A percentile compares a stretch with the other conserved stretches of the same genome.
These are phyloP conservation scores for Trichoderma cornu-damae DNA, from an alignment of 2,329 filamentous ascomycete genomes.

Conservation along the genomic window DNA sequence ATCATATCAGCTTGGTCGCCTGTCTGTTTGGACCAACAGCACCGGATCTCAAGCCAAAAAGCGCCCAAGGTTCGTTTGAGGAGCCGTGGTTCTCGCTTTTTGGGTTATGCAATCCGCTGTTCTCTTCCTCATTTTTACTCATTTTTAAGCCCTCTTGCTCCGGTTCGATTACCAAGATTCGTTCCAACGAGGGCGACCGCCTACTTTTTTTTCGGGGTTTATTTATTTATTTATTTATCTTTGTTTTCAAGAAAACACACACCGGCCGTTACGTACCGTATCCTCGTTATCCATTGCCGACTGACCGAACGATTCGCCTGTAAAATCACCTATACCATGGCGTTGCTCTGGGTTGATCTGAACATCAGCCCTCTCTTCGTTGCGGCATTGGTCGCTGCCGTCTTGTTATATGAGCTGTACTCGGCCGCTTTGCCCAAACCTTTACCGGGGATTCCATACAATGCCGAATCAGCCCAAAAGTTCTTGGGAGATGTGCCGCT, in stretches of 20 bases:
- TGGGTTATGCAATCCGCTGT: no score
- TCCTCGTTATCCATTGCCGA: not conserved
- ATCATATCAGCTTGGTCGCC: not conserved
- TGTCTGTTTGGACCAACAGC: not conserved
- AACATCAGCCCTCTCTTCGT: not conserved
- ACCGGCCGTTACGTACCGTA: not conserved
- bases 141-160: no score
- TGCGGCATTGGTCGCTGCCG: not conserved
- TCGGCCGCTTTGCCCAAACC: slow-evolving; percentile 22
- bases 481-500: slow-evolving; percentile 26
- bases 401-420: slow-evolving; percentile 12
- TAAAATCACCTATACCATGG: not conserved
- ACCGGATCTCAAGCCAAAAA: not conserved
- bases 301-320: not conserved
- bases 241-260: no score
- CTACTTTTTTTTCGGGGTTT: no score
- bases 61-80: not conserved
- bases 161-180: no score
- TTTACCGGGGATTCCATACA: slow-evolving; percentile 28
- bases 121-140: no score
- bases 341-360: not conserved
- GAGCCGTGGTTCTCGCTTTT: not conserved
- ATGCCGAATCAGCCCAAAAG: slow-evolving; percentile 20
- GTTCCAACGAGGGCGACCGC: no score
- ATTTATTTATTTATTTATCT: no score